Conservation (phyloP, 2,329 filamentous ascomycete genomes). For the Pseudodiploospora longispora region DNA sequence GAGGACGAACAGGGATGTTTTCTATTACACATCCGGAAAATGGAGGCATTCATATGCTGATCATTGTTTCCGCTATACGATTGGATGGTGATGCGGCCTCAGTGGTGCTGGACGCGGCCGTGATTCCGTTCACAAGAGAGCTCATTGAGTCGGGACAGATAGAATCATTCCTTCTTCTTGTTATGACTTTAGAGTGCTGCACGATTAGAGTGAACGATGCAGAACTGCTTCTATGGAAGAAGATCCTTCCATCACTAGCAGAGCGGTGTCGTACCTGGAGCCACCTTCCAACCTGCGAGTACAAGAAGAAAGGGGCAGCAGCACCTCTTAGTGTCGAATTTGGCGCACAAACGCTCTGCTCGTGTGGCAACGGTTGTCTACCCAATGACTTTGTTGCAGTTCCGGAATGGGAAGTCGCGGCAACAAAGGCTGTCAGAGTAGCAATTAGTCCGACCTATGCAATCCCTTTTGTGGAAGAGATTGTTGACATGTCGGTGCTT, state of each 20-base stretch:
- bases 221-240: constrained; percentile 50
- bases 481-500: constrained; percentile 20
- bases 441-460: constrained; percentile 50
- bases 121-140: constrained; percentile 33
- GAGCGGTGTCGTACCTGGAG: constrained; percentile 43
- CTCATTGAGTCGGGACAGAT: constrained; percentile 24
- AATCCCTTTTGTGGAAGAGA: constrained; percentile 33
- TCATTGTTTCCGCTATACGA: constrained; percentile 31
- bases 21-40: constrained; percentile 27
- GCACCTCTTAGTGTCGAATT: constrained; percentile 31
- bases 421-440: constrained; percentile 41
- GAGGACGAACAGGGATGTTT: constrained; percentile 36
- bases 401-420: constrained; percentile 35
- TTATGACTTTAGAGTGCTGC: constrained; percentile 28
- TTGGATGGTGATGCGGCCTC: constrained; percentile 34
- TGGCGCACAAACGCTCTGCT: constrained; percentile 33
- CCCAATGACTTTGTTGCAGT: constrained; percentile 31
- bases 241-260: constrained; percentile 31
- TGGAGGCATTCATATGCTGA: constrained; percentile 32
- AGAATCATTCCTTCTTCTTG: constrained; percentile 29
- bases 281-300: constrained; percentile 35
- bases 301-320: constrained; percentile 23
- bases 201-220: constrained; percentile 39
- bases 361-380: constrained; percentile 35
- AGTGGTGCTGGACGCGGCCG: constrained; percentile 39